Evolutionary conservation across 768 basidiomycete species (phyloP), one percentile per base, ranked within the genome.

Genomic region (Pleurotus platypus): DNA sequence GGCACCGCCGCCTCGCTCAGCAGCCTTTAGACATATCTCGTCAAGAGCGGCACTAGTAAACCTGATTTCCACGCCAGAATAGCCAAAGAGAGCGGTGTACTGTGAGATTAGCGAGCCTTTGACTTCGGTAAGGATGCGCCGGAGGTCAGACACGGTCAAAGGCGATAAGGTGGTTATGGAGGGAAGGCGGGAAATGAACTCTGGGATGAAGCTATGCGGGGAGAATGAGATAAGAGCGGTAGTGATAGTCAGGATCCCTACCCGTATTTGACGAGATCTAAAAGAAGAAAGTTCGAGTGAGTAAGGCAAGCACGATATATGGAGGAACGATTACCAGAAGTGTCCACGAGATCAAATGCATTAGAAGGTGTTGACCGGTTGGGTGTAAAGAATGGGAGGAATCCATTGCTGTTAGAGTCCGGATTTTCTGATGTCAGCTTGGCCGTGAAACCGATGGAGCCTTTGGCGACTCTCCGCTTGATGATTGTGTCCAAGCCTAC

Each of bases 161-260:
- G 90, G 88, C 5, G 87, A 70, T 5, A 98, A 80, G 1, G 92
- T 85, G 3, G 95, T 90, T 37, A 94, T 79, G n/a, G 93, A 88
- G 4, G 95, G 95, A n/a, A 97, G 72, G 26, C 96, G 89, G 15
- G 91, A 93, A 50, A 96, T 82, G 63, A 98, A 98, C 72, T 98
- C 95, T 20, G 95, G 95, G 57, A 98, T 98, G 61, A 97, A 90
- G 2, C 90, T 90, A 57, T 5, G 46, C 27, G 26, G 49, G 38
- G 22, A 56, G 35, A 62, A 56, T n/a, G 49, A 48, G 16, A 27
- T 46, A 38, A 62, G 43, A 20, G 12, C 46, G 7, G 4, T 39
- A 20, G 26, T 39, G n/a, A 15, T 20, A 51, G 27, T 30, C 18
- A 45, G 38, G 49, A 27, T 18, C 18, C 18, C 18, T 18, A 89